phyloP scores from a whole-genome alignment of 257 asterid genomes.

The Solanum pimpinellifolium region DNA sequence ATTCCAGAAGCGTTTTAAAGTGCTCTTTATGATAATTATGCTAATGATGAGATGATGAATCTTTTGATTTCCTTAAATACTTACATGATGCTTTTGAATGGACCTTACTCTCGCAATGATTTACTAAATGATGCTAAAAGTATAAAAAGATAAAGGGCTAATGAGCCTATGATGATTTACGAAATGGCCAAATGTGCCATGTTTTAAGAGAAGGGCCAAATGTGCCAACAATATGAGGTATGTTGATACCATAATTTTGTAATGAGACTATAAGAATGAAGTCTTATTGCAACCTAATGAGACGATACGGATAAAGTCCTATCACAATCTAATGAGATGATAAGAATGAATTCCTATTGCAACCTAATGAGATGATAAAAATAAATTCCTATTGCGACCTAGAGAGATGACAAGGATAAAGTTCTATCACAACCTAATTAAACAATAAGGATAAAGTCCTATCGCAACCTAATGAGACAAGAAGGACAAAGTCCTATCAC shows the following conservation, averaged over 20 bases:
- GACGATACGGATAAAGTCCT: background rate
- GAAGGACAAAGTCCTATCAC: background rate
- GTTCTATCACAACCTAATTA: background rate
- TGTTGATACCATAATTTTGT: background rate
- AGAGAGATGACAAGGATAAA: background rate
- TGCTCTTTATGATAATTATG: background rate
- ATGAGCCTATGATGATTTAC: background rate
- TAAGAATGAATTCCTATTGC: background rate
- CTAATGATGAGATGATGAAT: background rate
- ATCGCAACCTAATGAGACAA: background rate
- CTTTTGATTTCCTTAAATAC: background rate
- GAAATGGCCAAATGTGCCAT: background rate
- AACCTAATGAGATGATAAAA: background rate
- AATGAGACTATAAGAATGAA: background rate
- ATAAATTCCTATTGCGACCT: background rate
- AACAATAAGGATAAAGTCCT: background rate
- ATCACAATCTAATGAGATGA: background rate
- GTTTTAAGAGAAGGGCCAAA: background rate
- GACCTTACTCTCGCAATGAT: background rate
- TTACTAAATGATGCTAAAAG: background rate
- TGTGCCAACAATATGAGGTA: background rate
- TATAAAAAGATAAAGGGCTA: background rate
- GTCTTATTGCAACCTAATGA: background rate
- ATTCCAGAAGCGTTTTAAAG: background rate
- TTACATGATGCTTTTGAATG: background rate